phyloP scores from a whole-genome alignment of 139 green algal genomes.

The Edaphochlamys debaryana region DNA sequence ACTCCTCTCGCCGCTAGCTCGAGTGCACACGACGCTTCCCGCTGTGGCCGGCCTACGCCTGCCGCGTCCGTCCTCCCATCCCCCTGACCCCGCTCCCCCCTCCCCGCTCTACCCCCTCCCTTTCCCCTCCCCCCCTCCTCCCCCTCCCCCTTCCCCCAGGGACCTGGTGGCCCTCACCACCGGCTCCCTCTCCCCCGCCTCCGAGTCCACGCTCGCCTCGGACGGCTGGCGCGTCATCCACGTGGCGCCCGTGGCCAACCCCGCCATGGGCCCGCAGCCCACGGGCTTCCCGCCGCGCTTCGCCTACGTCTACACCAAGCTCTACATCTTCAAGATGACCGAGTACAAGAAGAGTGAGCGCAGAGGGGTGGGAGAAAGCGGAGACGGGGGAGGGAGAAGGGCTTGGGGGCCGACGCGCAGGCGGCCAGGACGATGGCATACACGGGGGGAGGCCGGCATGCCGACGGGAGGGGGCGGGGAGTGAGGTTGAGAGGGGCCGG shows the following conservation, averaged over 20 bases:
- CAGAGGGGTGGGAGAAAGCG: too few species aligned
- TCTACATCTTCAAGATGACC: slow-evolving; percentile 76
- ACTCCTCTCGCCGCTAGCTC: too few species aligned
- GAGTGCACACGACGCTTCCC: too few species aligned
- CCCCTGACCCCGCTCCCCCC: neutral
- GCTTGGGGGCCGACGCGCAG: too few species aligned
- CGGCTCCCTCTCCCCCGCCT: slow-evolving; percentile 40
- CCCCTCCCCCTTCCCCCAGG: slow-evolving; percentile 1
- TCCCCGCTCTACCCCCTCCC: neutral
- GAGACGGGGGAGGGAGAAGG: too few species aligned
- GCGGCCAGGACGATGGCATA: too few species aligned
- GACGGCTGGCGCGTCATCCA: slow-evolving; percentile 70
- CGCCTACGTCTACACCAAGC: slow-evolving; percentile 85
- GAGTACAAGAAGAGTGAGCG: slow-evolving; percentile 66
- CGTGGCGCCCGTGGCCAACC: slow-evolving; percentile 64
- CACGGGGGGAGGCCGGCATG: too few species aligned
- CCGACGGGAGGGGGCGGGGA: too few species aligned
- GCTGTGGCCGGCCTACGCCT: too few species aligned
- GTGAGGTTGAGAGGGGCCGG: too few species aligned
- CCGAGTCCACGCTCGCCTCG: slow-evolving; percentile 39
- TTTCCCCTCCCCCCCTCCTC: neutral
- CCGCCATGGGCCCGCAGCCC: slow-evolving; percentile 52
- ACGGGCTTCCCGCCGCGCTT: slow-evolving; percentile 65
- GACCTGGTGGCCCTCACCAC: slow-evolving; percentile 67
- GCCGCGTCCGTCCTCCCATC: too few species aligned